Evolutionary conservation across 2,329 filamentous ascomycete species (phyloP).

Genomic region (Cytospora piceicola): DNA sequence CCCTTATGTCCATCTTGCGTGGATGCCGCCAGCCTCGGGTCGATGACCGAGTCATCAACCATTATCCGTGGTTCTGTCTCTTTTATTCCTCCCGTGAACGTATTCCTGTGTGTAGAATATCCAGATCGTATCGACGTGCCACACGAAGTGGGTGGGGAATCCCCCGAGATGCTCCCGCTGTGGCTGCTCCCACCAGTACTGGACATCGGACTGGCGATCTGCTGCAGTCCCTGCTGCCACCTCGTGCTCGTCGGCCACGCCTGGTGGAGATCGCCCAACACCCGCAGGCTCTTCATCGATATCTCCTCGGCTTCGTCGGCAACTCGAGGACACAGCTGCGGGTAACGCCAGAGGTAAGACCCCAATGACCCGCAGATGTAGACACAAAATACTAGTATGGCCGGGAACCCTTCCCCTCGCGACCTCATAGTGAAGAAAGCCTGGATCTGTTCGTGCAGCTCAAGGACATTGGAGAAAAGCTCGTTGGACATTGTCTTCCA

Average conservation of each 20-base stretch:
- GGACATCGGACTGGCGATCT: conserved; percentile 31
- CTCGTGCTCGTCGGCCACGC: conserved; percentile 34
- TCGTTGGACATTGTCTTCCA: conserved; percentile 39
- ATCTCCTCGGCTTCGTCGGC: conserved; percentile 37
- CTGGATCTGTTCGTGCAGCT: conserved; percentile 43
- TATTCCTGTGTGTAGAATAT: conserved; percentile 1
- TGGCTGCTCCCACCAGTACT: conserved; percentile 11
- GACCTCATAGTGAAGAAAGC: conserved; percentile 38
- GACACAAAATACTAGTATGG: conserved; percentile 45
- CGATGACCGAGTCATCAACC: conserved; percentile 23
- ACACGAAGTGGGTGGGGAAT: conserved; percentile 24
- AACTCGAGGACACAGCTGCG: conserved; percentile 36
- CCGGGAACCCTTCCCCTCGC: conserved; percentile 40
- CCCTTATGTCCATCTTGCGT: neutral
- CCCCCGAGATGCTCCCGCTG: conserved; percentile 17
- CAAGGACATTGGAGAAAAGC: conserved; percentile 42
- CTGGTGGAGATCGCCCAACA: conserved; percentile 33
- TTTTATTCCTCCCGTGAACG: neutral
- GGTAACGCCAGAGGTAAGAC: conserved; percentile 39
- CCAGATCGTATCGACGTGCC: conserved; percentile 17
- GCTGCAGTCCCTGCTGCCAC: conserved; percentile 34
- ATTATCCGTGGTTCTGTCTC: neutral
- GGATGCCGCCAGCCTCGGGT: conserved; percentile 22
- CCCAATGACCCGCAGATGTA: conserved; percentile 47
- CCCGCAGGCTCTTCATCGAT: conserved; percentile 31